A percentile compares a stretch with the other conserved stretches of the same genome.
phyloP scores from a whole-genome alignment of 805 yeast genomes.

The Lipomyces starkeyi region DNA sequence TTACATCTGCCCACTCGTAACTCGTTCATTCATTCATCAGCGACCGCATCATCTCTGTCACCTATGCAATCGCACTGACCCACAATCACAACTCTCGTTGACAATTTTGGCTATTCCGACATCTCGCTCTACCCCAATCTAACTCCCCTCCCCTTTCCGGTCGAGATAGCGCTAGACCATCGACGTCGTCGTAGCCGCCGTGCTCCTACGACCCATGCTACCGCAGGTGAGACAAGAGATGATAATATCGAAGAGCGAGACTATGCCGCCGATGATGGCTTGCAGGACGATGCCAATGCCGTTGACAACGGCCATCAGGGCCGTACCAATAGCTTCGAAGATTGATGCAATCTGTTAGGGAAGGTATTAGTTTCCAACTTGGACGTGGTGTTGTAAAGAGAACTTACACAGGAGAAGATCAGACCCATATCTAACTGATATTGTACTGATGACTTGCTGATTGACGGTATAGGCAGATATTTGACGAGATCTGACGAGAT shows the following conservation, averaged over 20 bases:
- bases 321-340: conserved; percentile 3
- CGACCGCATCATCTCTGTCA: too few relatives aligned
- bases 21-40: too few relatives aligned
- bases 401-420: conserved; percentile 9
- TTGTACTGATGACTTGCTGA: too few relatives aligned
- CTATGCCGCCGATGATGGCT: conserved; percentile 14
- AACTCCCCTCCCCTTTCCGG: too few relatives aligned
- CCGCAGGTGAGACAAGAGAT: conserved; percentile 13
- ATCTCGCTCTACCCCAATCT: too few relatives aligned
- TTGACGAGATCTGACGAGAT: too few relatives aligned
- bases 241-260: conserved; percentile 7
- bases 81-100: too few relatives aligned
- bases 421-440: neutral
- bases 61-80: too few relatives aligned
- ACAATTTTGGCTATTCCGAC: too few relatives aligned
- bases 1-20: too few relatives aligned
- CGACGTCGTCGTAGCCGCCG: neutral
- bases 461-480: too few relatives aligned
- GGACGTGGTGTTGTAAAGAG: too few relatives aligned
- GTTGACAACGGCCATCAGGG: conserved; percentile 9
- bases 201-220: conserved; percentile 2
- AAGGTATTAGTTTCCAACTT: neutral
- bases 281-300: neutral
- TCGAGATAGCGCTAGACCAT: neutral
- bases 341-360: conserved; percentile 2